A percentile compares a stretch with the other conserved stretches of the same genome.
phyloP scores from a whole-genome alignment of 192 early-diverging fungal genomes.

The Backusella westeae region DNA sequence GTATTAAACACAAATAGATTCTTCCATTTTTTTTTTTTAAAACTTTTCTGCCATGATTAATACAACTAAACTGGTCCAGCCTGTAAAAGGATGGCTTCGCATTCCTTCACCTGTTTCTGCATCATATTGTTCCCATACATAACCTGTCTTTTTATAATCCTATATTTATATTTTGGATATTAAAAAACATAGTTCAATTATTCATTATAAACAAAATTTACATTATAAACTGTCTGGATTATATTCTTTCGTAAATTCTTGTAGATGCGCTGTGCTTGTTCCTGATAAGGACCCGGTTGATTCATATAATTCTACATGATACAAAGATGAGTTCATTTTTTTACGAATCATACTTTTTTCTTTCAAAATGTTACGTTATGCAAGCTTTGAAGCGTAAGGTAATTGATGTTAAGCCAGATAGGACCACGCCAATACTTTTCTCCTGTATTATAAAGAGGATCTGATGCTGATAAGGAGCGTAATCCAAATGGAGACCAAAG shows the following conservation, averaged over 20 bases:
- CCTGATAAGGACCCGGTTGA: conserved; percentile 64
- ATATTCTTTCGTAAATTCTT: conserved; percentile 69
- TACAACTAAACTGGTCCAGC: conserved; percentile 86
- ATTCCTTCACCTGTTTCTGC: conserved; percentile 66
- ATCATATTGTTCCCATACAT: conserved; percentile 92
- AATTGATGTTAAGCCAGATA: conserved; percentile 93
- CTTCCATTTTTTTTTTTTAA: conserved; percentile 3
- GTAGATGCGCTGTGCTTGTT: conserved; percentile 70
- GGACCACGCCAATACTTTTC: conserved; percentile 97
- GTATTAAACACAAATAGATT: not conserved
- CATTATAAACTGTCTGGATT: conserved; percentile 72
- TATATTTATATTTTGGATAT: conserved; percentile 17
- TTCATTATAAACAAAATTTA: conserved; percentile 26
- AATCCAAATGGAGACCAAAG: conserved; percentile 83
- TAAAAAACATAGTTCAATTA: not conserved
- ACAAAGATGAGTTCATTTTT: not conserved
- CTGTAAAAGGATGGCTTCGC: conserved; percentile 92
- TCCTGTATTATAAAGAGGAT: conserved; percentile 67
- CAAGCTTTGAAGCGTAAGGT: conserved; percentile 66
- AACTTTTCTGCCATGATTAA: conserved; percentile 86
- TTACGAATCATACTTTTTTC: no score
- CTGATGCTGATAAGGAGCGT: conserved; percentile 63
- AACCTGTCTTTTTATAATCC: conserved; percentile 75
- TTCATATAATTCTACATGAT: conserved; percentile 48
- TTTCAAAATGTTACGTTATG: no score